Conservation (phyloP, 108 stramenopile genomes). For the Pseudonitzschia multistriata region DNA sequence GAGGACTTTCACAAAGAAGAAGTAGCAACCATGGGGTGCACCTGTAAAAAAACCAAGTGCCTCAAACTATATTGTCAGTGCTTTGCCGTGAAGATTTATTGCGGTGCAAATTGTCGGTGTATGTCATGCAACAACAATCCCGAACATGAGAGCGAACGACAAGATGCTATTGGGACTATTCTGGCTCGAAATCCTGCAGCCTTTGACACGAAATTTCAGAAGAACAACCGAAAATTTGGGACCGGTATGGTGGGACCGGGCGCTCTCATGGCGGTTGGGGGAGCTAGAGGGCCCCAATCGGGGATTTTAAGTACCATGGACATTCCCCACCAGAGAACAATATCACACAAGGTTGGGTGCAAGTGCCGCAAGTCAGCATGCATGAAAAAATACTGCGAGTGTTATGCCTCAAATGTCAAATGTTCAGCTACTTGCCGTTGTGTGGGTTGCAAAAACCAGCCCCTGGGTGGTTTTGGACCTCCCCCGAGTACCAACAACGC, state of each 20-base stretch:
- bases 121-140: slow-evolving; percentile 69
- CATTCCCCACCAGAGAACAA: slow-evolving; percentile 18
- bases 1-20: slow-evolving; percentile 38
- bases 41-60: slow-evolving; percentile 95
- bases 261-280: neutral
- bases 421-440: slow-evolving; percentile 92
- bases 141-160: slow-evolving; percentile 53
- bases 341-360: slow-evolving; percentile 91
- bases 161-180: slow-evolving; percentile 78
- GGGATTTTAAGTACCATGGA: slow-evolving; percentile 11
- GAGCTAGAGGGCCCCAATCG: slow-evolving; percentile 20
- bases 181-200: slow-evolving; percentile 83
- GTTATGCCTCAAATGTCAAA: slow-evolving; percentile 80
- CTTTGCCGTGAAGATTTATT: slow-evolving; percentile 78
- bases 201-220: slow-evolving; percentile 88
- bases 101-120: slow-evolving; percentile 69
- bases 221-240: slow-evolving; percentile 5
- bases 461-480: slow-evolving; percentile 27
- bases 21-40: slow-evolving; percentile 71
- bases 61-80: slow-evolving; percentile 98
- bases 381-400: slow-evolving; percentile 96
- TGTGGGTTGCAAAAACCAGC: slow-evolving; percentile 87
- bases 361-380: slow-evolving; percentile 92
- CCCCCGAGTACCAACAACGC: neutral
- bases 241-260: neutral